Evolutionary conservation across 805 yeast genomes (phyloP).

Genomic region (Candida tallmaniae): DNA sequence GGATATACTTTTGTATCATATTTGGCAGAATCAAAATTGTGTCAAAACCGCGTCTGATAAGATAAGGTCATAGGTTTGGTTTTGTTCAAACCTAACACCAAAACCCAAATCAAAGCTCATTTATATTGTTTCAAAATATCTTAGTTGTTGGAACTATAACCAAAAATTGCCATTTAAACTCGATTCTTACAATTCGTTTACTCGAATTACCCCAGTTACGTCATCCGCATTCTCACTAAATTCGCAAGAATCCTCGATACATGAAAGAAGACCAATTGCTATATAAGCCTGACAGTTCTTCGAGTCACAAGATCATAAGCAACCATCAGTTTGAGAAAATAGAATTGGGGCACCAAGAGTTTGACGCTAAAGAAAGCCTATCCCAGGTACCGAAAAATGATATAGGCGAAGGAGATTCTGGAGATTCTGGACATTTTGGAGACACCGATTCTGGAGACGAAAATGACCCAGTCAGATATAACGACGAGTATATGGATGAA

Average conservation of each 20-base stretch:
- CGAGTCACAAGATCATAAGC: slow-evolving; percentile 10
- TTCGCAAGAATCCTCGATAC: background rate
- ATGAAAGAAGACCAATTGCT: background rate
- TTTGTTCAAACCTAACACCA: background rate
- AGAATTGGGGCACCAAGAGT: slow-evolving; percentile 8
- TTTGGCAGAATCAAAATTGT: too few relatives aligned
- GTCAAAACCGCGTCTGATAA: background rate
- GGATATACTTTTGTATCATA: too few relatives aligned
- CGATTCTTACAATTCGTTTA: background rate
- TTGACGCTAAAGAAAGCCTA: slow-evolving; percentile 3
- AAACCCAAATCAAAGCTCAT: background rate
- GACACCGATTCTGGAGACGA: slow-evolving; percentile 9
- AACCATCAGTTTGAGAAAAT: slow-evolving; percentile 11
- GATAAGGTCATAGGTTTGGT: background rate
- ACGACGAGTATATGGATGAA: slow-evolving; percentile 19
- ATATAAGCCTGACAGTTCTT: background rate
- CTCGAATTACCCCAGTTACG: slow-evolving; percentile 1
- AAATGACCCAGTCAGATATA: slow-evolving; percentile 13
- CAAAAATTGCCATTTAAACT: background rate
- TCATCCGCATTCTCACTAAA: background rate
- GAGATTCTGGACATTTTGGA: too few relatives aligned
- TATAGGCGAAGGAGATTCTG: background rate
- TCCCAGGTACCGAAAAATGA: background rate
- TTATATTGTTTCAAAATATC: background rate
- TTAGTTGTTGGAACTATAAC: background rate